A percentile compares a stretch with the other conserved stretches of the same genome.
These are phyloP conservation scores for Lachnellula suecica DNA, from an alignment of 2,329 filamentous ascomycete species.

Conservation along the genomic window DNA sequence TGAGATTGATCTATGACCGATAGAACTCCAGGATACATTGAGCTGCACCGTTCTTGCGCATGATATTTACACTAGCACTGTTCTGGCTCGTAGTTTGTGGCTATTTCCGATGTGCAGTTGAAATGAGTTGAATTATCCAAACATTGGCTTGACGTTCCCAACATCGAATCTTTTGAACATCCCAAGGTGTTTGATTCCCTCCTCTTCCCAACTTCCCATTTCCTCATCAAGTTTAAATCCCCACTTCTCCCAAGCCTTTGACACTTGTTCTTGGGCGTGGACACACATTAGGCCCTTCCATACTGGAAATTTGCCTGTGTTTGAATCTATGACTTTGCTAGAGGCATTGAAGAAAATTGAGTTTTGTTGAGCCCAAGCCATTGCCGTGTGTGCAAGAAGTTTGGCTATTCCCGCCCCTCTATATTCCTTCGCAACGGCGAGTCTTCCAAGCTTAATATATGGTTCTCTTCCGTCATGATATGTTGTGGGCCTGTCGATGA, in stretches of 20 bases:
- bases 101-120: no score
- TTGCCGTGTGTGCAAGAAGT: conserved; percentile 64
- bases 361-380: conserved; percentile 66
- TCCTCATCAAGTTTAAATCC: conserved; percentile 74
- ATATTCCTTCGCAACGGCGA: conserved; percentile 63
- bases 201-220: conserved; percentile 80
- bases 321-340: conserved; percentile 41
- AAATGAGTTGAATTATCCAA: no score
- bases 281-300: conserved; percentile 78
- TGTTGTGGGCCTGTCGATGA: conserved; percentile 38
- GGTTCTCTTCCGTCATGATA: conserved; percentile 65
- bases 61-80: no score
- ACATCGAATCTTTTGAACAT: conserved; percentile 65
- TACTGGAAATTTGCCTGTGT: conserved; percentile 42
- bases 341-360: conserved; percentile 50
- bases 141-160: background rate
- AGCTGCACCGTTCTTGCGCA: no score
- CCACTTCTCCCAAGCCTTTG: conserved; percentile 64
- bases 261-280: conserved; percentile 73
- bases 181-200: conserved; percentile 81
- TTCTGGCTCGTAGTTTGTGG: no score
- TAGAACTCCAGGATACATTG: no score
- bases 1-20: no score
- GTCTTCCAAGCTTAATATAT: conserved; percentile 78
- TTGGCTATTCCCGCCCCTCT: conserved; percentile 59